A percentile compares a stretch with the other conserved stretches of the same genome.
Conservation (phyloP, 257 asterid genomes). For the Ehretia macrophylla region DNA sequence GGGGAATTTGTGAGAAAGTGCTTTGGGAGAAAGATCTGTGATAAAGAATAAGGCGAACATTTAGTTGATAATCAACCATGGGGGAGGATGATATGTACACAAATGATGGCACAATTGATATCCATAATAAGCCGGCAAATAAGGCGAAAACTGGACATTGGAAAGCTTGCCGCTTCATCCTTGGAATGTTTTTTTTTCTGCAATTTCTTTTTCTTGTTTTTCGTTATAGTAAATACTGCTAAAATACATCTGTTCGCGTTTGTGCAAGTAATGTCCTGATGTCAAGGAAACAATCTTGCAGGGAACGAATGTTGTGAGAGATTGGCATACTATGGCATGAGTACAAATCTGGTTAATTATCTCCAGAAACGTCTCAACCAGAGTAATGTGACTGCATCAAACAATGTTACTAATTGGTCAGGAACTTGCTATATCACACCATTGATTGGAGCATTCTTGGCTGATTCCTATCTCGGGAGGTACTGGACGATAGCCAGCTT, state of each 20-base stretch:
- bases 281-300: conserved; percentile 12
- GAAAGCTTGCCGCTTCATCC: conserved; percentile 78
- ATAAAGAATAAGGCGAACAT: background rate
- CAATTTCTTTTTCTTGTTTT: background rate
- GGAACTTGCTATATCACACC: conserved; percentile 85
- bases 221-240: background rate
- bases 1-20: background rate
- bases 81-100: conserved; percentile 36
- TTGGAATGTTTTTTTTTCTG: conserved; percentile 27
- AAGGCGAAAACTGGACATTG: conserved; percentile 61
- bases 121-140: conserved; percentile 53
- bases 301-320: conserved; percentile 81
- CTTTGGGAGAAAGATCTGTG: background rate
- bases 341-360: conserved; percentile 77
- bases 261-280: background rate
- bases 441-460: conserved; percentile 68
- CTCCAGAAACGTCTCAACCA: conserved; percentile 39
- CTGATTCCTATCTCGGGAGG: conserved; percentile 75
- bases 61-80: conserved; percentile 1
- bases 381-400: conserved; percentile 47
- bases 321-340: conserved; percentile 86
- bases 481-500: conserved; percentile 68
- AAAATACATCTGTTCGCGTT: too few relatives aligned
- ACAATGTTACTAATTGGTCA: conserved; percentile 60
- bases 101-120: conserved; percentile 56